Conservation (phyloP, 176 grass and related monocot species). For the Olyra latifolia region DNA sequence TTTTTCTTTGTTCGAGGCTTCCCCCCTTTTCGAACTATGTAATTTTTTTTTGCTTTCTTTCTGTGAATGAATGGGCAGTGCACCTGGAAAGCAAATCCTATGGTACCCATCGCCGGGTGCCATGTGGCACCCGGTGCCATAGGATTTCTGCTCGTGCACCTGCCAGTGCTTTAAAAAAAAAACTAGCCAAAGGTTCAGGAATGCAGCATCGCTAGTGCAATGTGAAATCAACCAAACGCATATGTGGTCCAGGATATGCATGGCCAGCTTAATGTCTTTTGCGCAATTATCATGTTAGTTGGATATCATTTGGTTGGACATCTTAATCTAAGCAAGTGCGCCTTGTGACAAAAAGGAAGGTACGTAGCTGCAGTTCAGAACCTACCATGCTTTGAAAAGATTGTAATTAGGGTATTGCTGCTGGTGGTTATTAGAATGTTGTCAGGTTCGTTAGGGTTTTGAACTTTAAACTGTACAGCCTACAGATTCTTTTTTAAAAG, state of each 20-base stretch:
- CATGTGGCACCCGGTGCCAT: too few species aligned
- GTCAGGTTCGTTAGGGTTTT: constrained; percentile 24
- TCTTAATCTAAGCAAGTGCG: constrained; percentile 1
- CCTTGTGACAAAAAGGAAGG: background rate
- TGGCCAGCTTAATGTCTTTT: background rate
- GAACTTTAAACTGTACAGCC: background rate
- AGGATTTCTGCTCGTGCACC: too few species aligned
- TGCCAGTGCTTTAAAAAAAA: too few species aligned
- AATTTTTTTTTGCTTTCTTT: too few species aligned
- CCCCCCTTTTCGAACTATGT: too few species aligned
- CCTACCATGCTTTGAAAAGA: background rate
- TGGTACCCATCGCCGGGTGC: too few species aligned
- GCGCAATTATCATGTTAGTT: background rate
- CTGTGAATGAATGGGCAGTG: too few species aligned
- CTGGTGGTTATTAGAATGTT: constrained; percentile 3
- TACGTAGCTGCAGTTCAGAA: background rate
- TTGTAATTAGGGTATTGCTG: background rate
- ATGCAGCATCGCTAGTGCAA: background rate
- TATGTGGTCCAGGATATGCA: background rate
- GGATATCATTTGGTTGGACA: constrained; percentile 19
- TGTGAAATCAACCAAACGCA: background rate
- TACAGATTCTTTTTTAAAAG: background rate
- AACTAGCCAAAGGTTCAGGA: background rate
- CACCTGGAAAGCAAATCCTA: too few species aligned
- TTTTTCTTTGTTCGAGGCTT: too few species aligned